Conservation (phyloP, 2,329 filamentous ascomycete genomes). For the Plectosphaerella plurivora region DNA sequence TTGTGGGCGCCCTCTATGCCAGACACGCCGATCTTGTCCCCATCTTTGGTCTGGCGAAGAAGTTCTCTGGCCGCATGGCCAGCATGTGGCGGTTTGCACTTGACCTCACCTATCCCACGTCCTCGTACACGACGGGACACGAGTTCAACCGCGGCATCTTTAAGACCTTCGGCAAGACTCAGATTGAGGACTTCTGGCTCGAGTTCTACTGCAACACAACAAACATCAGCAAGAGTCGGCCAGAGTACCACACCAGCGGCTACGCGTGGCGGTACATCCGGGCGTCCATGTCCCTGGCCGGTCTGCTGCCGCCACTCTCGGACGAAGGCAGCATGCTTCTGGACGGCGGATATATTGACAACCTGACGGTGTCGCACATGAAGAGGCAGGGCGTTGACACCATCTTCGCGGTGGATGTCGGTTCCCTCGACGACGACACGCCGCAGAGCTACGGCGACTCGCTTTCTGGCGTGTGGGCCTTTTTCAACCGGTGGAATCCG, state of each 20-base stretch:
- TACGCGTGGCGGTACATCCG: constrained; percentile 98
- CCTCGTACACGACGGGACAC: constrained; percentile 95
- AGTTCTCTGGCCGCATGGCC: constrained; percentile 97
- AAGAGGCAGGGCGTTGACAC: constrained; percentile 87
- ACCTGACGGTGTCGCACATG: constrained; percentile 96
- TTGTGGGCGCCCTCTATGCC: constrained; percentile 92
- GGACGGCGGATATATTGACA: constrained; percentile 96
- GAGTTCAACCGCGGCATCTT: constrained; percentile 99
- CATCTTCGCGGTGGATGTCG: constrained; percentile 95
- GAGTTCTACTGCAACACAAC: constrained; percentile 99
- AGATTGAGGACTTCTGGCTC: constrained; percentile 99
- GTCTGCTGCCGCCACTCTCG: constrained; percentile 86
- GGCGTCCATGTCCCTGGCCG: constrained; percentile 94
- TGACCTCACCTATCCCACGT: constrained; percentile 92
- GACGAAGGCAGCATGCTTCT: constrained; percentile 96
- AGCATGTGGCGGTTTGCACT: constrained; percentile 98
- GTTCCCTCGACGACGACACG: constrained; percentile 83
- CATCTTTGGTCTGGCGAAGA: constrained; percentile 95
- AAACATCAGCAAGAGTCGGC: constrained; percentile 91
- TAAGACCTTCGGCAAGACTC: constrained; percentile 94
- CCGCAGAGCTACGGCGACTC: constrained; percentile 93
- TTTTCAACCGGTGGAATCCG: constrained; percentile 94
- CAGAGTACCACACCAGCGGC: constrained; percentile 90
- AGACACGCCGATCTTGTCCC: constrained; percentile 95
- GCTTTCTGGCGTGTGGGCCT: constrained; percentile 90